Conservation (phyloP, 192 early-diverging fungal species). For the Rhizophagus prolifer region DNA sequence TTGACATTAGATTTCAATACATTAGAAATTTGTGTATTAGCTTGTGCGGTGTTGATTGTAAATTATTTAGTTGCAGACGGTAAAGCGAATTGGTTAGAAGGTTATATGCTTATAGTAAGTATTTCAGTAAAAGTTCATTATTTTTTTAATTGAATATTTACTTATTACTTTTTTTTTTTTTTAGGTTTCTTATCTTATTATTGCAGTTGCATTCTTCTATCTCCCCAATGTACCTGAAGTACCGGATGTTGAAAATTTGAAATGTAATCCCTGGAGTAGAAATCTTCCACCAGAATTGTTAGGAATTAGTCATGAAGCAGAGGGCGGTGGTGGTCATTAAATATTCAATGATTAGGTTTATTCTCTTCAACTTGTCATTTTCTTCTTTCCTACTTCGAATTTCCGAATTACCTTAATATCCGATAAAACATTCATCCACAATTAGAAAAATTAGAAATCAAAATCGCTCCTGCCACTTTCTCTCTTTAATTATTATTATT, state of each 20-base stretch:
- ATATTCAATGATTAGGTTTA: too few relatives aligned
- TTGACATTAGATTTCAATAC: slow-evolving; percentile 83
- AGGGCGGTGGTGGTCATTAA: too few relatives aligned
- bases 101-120: slow-evolving; percentile 72
- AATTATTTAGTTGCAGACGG: slow-evolving; percentile 83
- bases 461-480: too few relatives aligned
- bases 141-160: background rate
- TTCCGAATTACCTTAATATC: too few relatives aligned
- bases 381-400: too few relatives aligned
- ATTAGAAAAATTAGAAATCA: too few relatives aligned
- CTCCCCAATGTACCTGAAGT: slow-evolving; percentile 13
- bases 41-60: slow-evolving; percentile 73
- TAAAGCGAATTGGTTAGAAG: slow-evolving; percentile 92
- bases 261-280: slow-evolving; percentile 14
- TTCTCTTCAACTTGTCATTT: too few relatives aligned
- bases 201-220: slow-evolving; percentile 30
- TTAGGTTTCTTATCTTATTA: slow-evolving; percentile 26
- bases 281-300: slow-evolving; percentile 15
- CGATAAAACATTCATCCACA: too few relatives aligned
- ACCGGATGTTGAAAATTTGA: background rate
- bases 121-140: slow-evolving; percentile 35
- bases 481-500: too few relatives aligned
- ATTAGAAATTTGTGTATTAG: slow-evolving; percentile 79
- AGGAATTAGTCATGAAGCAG: background rate
- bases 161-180: background rate